Percentiles rank a stretch among this genome's conserved stretches.
phyloP scores from a whole-genome alignment of 1,284 basidiomycete species.

The Melanopsichium pennsylvanicum region DNA sequence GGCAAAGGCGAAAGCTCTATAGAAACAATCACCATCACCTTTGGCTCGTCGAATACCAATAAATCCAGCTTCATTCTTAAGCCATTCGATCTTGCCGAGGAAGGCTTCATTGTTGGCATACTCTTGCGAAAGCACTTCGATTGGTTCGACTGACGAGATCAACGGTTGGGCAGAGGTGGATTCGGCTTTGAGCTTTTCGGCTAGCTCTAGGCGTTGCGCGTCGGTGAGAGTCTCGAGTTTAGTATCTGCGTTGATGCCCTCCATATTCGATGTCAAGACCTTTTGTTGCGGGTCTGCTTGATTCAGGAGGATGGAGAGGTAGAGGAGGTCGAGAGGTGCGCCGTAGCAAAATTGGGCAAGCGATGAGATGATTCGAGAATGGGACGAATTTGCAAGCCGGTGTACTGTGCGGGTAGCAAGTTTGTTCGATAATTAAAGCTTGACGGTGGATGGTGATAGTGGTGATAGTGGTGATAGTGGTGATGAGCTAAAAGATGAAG shows the following conservation, averaged over 20 bases:
- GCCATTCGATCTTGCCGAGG: conserved; percentile 51
- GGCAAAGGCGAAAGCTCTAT: conserved; percentile 58
- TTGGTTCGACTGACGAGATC: conserved; percentile 43
- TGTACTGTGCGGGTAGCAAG: no score
- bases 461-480: no score
- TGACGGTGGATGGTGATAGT: no score
- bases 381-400: no score
- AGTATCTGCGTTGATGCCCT: conserved; percentile 35
- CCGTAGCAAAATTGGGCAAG: no score
- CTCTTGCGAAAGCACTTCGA: conserved; percentile 44
- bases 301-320: no score
- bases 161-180: conserved; percentile 31
- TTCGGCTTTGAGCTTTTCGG: conserved; percentile 39
- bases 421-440: no score
- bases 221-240: conserved; percentile 42
- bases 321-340: no score
- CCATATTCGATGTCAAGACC: conserved; percentile 23
- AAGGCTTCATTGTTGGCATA: conserved; percentile 45
- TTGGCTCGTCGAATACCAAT: conserved; percentile 46
- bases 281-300: no score
- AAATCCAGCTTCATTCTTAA: conserved; percentile 42
- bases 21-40: conserved; percentile 64
- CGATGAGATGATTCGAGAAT: no score
- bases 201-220: conserved; percentile 47
- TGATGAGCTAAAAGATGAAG: no score